A percentile compares a stretch with the other conserved stretches of the same genome.
Evolutionary conservation across 2,329 filamentous ascomycete species (phyloP).

Genomic region (Alternaria rosae): DNA sequence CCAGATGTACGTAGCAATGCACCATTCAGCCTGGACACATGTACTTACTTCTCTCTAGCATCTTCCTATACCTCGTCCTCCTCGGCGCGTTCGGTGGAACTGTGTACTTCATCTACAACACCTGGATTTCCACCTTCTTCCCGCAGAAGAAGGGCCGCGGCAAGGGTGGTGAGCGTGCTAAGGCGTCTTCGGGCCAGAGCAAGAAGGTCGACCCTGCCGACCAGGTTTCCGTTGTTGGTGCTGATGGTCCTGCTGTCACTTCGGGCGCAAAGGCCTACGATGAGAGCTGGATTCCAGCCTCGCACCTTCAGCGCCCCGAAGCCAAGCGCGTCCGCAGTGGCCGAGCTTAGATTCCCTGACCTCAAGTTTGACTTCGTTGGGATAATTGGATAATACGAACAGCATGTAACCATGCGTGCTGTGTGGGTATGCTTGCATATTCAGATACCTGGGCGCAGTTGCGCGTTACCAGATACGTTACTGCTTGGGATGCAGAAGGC

Average conservation of each 20-base stretch:
- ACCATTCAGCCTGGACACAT: background rate
- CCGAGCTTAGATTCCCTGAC: constrained; percentile 32
- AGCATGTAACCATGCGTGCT: background rate
- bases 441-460: background rate
- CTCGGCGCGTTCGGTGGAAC: constrained; percentile 77
- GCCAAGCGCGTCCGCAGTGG: constrained; percentile 66
- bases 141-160: constrained; percentile 74
- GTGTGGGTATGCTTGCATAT: background rate
- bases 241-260: constrained; percentile 73
- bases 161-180: constrained; percentile 71
- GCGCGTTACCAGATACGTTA: background rate
- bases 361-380: background rate
- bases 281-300: constrained; percentile 90
- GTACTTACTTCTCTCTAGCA: constrained; percentile 61
- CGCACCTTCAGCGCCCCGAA: constrained; percentile 86
- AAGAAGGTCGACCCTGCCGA: constrained; percentile 72
- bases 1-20: constrained; percentile 75
- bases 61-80: constrained; percentile 97
- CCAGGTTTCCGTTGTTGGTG: constrained; percentile 69
- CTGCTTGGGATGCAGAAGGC: background rate
- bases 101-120: constrained; percentile 96
- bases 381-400: background rate
- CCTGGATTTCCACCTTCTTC: constrained; percentile 96
- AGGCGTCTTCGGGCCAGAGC: constrained; percentile 65
- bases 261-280: constrained; percentile 80